Base-by-base conservation (phyloP, 345 rosid species). In the Barbarea vulgaris region DNA sequence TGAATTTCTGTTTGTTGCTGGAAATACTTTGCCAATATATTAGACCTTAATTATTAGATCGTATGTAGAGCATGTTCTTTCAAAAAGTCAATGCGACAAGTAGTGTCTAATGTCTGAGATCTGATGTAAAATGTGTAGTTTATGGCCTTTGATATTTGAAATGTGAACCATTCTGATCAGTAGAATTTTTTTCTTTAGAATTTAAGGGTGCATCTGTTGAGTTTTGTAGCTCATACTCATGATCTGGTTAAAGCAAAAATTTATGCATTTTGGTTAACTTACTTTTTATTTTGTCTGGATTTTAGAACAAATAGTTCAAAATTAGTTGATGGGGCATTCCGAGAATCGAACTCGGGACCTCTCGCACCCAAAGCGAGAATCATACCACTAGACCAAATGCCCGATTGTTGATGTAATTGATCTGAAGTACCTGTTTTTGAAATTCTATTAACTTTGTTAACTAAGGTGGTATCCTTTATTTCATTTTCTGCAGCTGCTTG, bases 321-420 rank as follows among this genome's bases (percentile, higher is more conserved):
- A 50, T 33, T 33, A 58, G 44, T 34, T 58, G 64, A 21, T 60
- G 89, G 89, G 93, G 88, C 87, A 80, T 85, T 88, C 86, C 81
- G 85, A 85, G 89, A 91, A 89, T 84, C 79, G 69, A 85, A 87
- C 90, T 91, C 86, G 77, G 87, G 94, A 91, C 88, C 87, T 89
- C 89, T 93, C 85, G 84, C 91, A 85, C 91, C 93, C 89, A 83
- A 88, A 93, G 91, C 90, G 79, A 93, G 95, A 90, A 90, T 88
- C 93, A 85, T 87, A 84, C 91, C 89, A 90, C 90, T 88, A 88
- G 88, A 88, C 90, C 88, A 87, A 88, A 86, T 86, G 89, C 92
- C 91, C 79, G 4, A 4, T 21, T 41, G 31, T 42, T 62, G 74
- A 70, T 69, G 7, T 39, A 39, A 4, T 37, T 37, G n/a, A 39